These are phyloP conservation scores for Zasmidium angulare DNA, from an alignment of 2,329 filamentous ascomycete species.

Conservation along the genomic window DNA sequence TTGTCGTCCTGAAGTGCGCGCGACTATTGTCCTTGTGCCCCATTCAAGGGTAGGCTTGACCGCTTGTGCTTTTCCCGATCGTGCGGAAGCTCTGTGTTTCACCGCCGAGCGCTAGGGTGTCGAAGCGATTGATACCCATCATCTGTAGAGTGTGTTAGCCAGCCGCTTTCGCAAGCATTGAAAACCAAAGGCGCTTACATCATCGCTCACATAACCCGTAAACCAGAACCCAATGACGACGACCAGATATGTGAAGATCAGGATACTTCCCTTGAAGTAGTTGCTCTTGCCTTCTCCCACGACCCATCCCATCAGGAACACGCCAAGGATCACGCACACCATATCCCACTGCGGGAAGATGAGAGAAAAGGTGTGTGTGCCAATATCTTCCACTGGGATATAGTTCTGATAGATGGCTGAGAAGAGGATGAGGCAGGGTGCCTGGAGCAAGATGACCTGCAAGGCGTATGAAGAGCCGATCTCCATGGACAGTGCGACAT, in stretches of 20 bases:
- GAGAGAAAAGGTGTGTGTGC: slow-evolving; percentile 71
- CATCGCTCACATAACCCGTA: slow-evolving; percentile 62
- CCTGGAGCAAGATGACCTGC: slow-evolving; percentile 92
- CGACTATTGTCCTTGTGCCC: no score
- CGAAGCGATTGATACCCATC: slow-evolving; percentile 26
- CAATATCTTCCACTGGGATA: slow-evolving; percentile 55
- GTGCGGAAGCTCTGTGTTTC: slow-evolving; percentile 20
- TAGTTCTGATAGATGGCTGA: slow-evolving; percentile 70
- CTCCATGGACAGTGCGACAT: slow-evolving; percentile 98
- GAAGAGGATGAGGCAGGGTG: slow-evolving; percentile 89
- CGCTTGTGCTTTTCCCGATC: slow-evolving; percentile 20
- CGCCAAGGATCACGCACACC: slow-evolving; percentile 92
- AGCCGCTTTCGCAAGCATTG: not conserved
- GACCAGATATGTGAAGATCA: slow-evolving; percentile 89
- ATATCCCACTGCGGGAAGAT: slow-evolving; percentile 99
- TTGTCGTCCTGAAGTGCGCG: no score
- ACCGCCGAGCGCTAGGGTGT: slow-evolving; percentile 23
- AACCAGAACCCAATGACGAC: slow-evolving; percentile 91
- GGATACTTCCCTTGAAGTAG: slow-evolving; percentile 97
- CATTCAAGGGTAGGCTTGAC: slow-evolving; percentile 9
- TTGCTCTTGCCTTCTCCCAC: slow-evolving; percentile 99
- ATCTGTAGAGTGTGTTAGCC: no score
- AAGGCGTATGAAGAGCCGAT: slow-evolving; percentile 96
- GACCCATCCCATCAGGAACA: slow-evolving; percentile 95
- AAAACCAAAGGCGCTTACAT: slow-evolving; percentile 32